Percentiles rank a stretch among this genome's conserved stretches.
phyloP scores from a whole-genome alignment of 2,329 filamentous ascomycete species.

The Ampelomyces quisqualis region DNA sequence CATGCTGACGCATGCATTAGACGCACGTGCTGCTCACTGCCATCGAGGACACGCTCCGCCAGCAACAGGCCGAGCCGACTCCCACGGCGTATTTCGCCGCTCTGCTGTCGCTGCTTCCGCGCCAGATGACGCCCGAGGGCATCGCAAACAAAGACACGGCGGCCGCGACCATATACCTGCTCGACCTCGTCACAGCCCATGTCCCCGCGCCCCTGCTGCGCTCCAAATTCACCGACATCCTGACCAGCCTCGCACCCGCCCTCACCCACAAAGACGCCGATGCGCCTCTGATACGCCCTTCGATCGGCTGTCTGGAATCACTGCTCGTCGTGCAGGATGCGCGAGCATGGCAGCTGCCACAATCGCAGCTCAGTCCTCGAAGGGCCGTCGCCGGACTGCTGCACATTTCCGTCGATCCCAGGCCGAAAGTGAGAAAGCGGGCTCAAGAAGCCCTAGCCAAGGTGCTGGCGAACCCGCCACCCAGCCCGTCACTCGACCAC shows the following conservation, averaged over 20 bases:
- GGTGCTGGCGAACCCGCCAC: conserved; percentile 80
- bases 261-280: conserved; percentile 79
- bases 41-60: conserved; percentile 87
- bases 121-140: conserved; percentile 66
- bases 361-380: conserved; percentile 80
- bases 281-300: conserved; percentile 79
- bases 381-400: conserved; percentile 84
- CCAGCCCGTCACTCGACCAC: conserved; percentile 89
- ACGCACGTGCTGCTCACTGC: conserved; percentile 84
- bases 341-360: conserved; percentile 81
- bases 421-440: conserved; percentile 91
- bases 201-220: conserved; percentile 84
- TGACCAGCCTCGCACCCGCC: conserved; percentile 80
- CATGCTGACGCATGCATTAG: conserved; percentile 48
- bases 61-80: conserved; percentile 79
- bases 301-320: conserved; percentile 92
- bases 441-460: conserved; percentile 85
- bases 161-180: conserved; percentile 87
- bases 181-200: conserved; percentile 86
- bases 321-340: conserved; percentile 86
- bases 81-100: conserved; percentile 94
- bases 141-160: conserved; percentile 79
- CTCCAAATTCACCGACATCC: conserved; percentile 92
- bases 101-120: conserved; percentile 81
- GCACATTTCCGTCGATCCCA: conserved; percentile 77